phyloP scores from a whole-genome alignment of 768 basidiomycete genomes.

The Hygrocybe coccinea region DNA sequence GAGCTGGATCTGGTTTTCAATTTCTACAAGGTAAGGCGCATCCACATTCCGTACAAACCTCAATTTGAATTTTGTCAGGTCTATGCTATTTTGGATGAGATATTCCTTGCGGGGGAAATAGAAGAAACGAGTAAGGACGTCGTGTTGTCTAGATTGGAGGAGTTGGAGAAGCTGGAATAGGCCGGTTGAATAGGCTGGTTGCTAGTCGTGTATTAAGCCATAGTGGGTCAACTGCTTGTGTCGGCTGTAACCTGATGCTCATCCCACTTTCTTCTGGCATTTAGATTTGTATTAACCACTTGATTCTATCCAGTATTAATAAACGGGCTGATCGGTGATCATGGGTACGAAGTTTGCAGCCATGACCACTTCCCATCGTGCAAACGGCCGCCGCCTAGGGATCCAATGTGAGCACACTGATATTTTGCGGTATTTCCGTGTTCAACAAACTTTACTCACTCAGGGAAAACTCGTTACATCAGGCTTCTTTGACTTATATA shows the following conservation, averaged over 20 bases:
- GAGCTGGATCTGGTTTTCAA: constrained; percentile 98
- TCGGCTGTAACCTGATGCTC: not conserved
- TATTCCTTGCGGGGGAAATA: constrained; percentile 96
- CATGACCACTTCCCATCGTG: too few species aligned
- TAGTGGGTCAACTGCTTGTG: not conserved
- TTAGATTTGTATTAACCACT: too few species aligned
- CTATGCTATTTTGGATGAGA: constrained; percentile 96
- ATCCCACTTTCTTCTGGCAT: too few species aligned
- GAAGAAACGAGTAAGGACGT: constrained; percentile 98
- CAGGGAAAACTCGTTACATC: too few species aligned
- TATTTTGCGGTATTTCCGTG: too few species aligned
- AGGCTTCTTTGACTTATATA: too few species aligned
- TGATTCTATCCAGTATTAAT: too few species aligned
- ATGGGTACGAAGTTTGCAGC: too few species aligned
- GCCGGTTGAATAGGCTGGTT: too few species aligned
- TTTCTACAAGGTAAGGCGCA: constrained; percentile 86
- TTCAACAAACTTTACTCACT: not conserved
- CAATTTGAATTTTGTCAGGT: constrained; percentile 49
- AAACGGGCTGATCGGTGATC: too few species aligned
- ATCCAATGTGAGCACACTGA: too few species aligned
- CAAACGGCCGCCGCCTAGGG: too few species aligned
- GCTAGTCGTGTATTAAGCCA: not conserved
- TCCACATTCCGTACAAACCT: not conserved
- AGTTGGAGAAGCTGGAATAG: constrained; percentile 89
- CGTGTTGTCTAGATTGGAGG: constrained; percentile 83